Conservation (phyloP, 140 eudicot genomes). For the Senecio squalidus region DNA sequence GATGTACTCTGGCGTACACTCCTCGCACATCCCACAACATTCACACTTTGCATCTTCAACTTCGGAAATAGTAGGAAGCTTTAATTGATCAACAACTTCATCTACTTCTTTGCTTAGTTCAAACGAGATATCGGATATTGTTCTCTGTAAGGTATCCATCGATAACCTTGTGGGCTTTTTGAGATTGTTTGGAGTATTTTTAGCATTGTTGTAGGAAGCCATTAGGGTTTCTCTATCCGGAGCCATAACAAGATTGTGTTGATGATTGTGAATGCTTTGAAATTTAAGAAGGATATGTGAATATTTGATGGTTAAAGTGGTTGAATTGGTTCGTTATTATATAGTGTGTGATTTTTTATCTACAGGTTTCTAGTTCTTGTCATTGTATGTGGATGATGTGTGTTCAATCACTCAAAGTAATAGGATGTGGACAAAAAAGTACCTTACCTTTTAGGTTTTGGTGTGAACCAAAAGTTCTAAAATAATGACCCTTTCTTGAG, state of each 20-base stretch:
- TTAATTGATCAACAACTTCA: slow-evolving; percentile 14
- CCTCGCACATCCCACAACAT: slow-evolving; percentile 95
- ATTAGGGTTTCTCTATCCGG: slow-evolving; percentile 52
- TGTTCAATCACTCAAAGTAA: slow-evolving; percentile 22
- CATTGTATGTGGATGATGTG: slow-evolving; percentile 29
- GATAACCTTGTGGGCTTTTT: slow-evolving; percentile 65
- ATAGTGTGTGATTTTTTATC: slow-evolving; percentile 29
- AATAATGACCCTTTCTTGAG: slow-evolving; percentile 30
- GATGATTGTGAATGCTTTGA: too few relatives aligned
- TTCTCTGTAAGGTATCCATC: slow-evolving; percentile 63
- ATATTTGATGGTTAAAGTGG: background rate
- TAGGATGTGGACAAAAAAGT: slow-evolving; percentile 41
- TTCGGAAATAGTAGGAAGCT: slow-evolving; percentile 66
- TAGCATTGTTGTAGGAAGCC: slow-evolving; percentile 31
- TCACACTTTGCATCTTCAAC: slow-evolving; percentile 95
- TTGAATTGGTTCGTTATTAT: slow-evolving; percentile 21
- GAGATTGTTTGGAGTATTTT: slow-evolving; percentile 17
- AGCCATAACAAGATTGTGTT: slow-evolving; percentile 37
- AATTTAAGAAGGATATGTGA: background rate
- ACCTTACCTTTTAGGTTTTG: slow-evolving; percentile 38
- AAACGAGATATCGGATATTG: slow-evolving; percentile 80
- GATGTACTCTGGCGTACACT: slow-evolving; percentile 86
- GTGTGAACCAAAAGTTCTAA: slow-evolving; percentile 30
- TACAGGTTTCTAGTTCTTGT: slow-evolving; percentile 18
- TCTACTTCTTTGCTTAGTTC: slow-evolving; percentile 60